Evolutionary conservation across 805 yeast species (phyloP).

Genomic region (Cyberlindnera bimundalis): DNA sequence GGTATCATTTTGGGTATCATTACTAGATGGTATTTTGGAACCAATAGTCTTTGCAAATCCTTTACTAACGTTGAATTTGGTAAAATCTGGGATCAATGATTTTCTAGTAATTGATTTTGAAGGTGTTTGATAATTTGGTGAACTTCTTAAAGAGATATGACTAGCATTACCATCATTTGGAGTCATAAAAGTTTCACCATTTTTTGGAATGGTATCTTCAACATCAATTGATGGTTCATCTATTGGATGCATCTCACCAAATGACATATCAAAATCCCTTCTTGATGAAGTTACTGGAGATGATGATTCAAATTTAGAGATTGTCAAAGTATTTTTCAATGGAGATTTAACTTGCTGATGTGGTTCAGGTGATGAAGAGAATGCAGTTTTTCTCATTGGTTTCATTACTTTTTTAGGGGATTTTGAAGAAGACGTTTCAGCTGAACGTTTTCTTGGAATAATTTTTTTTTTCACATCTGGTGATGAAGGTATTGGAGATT

Average conservation of each 20-base stretch:
- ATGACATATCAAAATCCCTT: background rate
- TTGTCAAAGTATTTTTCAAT: conserved; percentile 20
- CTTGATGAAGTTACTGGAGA: conserved; percentile 18
- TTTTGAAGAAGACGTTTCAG: conserved; percentile 16
- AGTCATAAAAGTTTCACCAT: conserved; percentile 5
- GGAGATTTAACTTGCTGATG: conserved; percentile 20
- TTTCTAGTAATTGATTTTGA: conserved; percentile 20
- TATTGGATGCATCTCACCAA: background rate
- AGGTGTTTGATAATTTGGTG: conserved; percentile 15
- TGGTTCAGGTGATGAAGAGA: conserved; percentile 29
- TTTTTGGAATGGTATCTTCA: background rate
- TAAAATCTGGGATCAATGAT: conserved; percentile 31
- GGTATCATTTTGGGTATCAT: background rate
- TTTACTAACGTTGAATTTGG: conserved; percentile 31
- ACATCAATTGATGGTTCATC: too few relatives aligned
- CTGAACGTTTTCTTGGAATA: conserved; percentile 27
- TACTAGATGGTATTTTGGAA: background rate
- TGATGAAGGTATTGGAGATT: conserved; percentile 25
- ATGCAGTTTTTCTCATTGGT: conserved; percentile 26
- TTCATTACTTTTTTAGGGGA: conserved; percentile 14
- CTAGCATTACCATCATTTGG: conserved; percentile 17
- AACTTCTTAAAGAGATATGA: conserved; percentile 9
- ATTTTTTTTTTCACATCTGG: conserved; percentile 19
- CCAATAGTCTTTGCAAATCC: conserved; percentile 34
- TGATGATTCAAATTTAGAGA: conserved; percentile 26